Evolutionary conservation across 1,284 basidiomycete genomes (phyloP).

Genomic region (Lignosus rhinocerotis): DNA sequence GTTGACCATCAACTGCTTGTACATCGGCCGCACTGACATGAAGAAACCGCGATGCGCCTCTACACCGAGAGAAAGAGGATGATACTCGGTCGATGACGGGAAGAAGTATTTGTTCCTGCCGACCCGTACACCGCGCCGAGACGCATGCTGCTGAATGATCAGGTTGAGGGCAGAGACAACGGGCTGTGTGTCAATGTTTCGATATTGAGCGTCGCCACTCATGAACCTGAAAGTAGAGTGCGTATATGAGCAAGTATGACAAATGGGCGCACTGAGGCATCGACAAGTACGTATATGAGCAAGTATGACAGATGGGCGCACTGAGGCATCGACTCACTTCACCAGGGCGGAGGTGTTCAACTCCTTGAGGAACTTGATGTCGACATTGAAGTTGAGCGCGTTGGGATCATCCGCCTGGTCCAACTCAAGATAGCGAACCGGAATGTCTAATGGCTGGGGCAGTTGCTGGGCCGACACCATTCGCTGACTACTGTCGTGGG

Average conservation of each 20-base stretch:
- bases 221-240: slow-evolving; percentile 45
- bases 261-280: too few relatives aligned
- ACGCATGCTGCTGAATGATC: slow-evolving; percentile 58
- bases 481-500: slow-evolving; percentile 61
- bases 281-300: slow-evolving; percentile 26
- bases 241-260: background rate
- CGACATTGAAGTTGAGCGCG: slow-evolving; percentile 52
- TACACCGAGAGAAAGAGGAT: slow-evolving; percentile 46
- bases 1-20: slow-evolving; percentile 71
- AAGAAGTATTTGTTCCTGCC: slow-evolving; percentile 69
- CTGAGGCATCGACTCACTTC: slow-evolving; percentile 41
- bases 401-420: slow-evolving; percentile 46
- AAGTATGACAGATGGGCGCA: background rate
- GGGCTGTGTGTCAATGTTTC: slow-evolving; percentile 51
- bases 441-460: slow-evolving; percentile 54
- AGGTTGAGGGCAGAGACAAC: slow-evolving; percentile 66
- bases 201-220: slow-evolving; percentile 42
- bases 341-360: slow-evolving; percentile 45
- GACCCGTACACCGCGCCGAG: slow-evolving; percentile 53
- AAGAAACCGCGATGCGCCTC: slow-evolving; percentile 68
- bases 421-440: slow-evolving; percentile 54
- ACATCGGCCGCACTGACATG: slow-evolving; percentile 62
- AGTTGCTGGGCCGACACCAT: slow-evolving; percentile 57
- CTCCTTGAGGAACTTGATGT: slow-evolving; percentile 47
- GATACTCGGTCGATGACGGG: slow-evolving; percentile 27